Conservation (phyloP, 345 rosid genomes). For the Populus nigra region DNA sequence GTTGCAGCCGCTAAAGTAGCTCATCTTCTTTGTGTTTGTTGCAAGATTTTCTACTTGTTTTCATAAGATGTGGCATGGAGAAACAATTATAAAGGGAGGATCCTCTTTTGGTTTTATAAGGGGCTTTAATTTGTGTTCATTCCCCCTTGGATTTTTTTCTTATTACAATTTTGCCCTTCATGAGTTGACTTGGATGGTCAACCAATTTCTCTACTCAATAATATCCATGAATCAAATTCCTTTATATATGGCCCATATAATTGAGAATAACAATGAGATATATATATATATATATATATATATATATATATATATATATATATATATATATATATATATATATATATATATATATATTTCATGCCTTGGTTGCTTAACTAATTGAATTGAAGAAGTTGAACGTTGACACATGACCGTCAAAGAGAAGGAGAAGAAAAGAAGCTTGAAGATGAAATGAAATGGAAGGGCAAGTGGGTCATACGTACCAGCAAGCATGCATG, state of each 20-base stretch:
- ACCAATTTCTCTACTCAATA: background rate
- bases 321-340: no score
- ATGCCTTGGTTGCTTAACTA: background rate
- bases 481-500: background rate
- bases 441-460: background rate
- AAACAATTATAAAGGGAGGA: background rate
- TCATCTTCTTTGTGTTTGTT: conserved; percentile 44
- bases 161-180: background rate
- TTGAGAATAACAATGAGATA: no score
- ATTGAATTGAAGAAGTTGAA: background rate
- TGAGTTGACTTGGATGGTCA: background rate
- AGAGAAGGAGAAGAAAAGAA: conserved; percentile 1
- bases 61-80: background rate
- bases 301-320: background rate
- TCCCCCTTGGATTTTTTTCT: background rate
- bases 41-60: background rate
- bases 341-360: no score
- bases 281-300: background rate
- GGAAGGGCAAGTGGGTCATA: background rate
- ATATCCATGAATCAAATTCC: background rate
- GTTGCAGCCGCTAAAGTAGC: conserved; percentile 31
- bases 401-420: background rate
- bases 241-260: no score
- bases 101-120: conserved; percentile 10
- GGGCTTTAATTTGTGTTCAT: background rate